These are phyloP conservation scores for Rhizoclosmatium globosum DNA, from an alignment of 192 early-diverging fungal genomes.

Conservation along the genomic window DNA sequence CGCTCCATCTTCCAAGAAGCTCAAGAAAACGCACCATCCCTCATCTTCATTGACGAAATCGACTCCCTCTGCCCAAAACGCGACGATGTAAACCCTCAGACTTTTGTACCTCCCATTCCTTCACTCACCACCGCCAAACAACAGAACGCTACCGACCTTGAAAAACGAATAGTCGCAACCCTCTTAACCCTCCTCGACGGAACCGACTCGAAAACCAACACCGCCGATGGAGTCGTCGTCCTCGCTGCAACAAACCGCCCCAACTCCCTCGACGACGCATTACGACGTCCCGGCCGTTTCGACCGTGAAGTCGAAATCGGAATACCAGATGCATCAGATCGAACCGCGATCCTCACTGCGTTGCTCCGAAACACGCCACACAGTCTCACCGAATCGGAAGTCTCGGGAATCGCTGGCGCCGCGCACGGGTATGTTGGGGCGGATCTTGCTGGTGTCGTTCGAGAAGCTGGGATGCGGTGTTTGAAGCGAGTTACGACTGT, in stretches of 20 bases:
- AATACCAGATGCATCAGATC: constrained; percentile 76
- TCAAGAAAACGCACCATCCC: constrained; percentile 72
- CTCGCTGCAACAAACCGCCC: constrained; percentile 96
- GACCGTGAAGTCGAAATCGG: constrained; percentile 96
- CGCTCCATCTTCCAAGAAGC: constrained; percentile 80
- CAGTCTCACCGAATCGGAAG: constrained; percentile 63
- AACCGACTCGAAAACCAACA: constrained; percentile 27
- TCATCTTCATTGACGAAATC: constrained; percentile 95
- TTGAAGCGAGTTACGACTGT: constrained; percentile 56
- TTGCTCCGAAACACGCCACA: constrained; percentile 76
- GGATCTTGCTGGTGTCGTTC: constrained; percentile 85
- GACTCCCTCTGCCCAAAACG: constrained; percentile 91
- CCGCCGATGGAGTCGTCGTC: constrained; percentile 67
- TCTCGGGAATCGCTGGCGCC: constrained; percentile 65
- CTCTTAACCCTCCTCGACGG: constrained; percentile 96
- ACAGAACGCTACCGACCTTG: constrained; percentile 77
- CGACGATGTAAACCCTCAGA: constrained; percentile 66
- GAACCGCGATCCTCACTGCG: constrained; percentile 77
- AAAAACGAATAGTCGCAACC: constrained; percentile 91
- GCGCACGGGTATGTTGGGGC: constrained; percentile 99
- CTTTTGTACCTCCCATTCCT: constrained; percentile 1
- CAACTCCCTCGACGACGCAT: constrained; percentile 84
- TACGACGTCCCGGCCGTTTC: constrained; percentile 93
- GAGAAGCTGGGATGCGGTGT: constrained; percentile 86
- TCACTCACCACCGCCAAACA: constrained; percentile 20